Percentiles rank a stretch among this genome's conserved stretches.
Evolutionary conservation across 2,329 filamentous ascomycete species (phyloP).

Genomic region (Catunica adiposa): DNA sequence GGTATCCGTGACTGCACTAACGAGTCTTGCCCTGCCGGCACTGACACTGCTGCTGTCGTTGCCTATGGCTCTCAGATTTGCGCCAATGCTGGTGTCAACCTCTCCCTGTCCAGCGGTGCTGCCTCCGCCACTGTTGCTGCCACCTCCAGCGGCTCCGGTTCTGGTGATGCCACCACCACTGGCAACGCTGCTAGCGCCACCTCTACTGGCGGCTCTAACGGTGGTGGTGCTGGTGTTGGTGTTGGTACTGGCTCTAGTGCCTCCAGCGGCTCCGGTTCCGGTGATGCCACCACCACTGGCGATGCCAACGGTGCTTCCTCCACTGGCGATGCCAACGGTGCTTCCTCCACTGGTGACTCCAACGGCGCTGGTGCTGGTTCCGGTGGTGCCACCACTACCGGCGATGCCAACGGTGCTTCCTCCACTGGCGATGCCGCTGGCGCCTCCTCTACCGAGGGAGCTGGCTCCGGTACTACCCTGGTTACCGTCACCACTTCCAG

Average conservation of each 20-base stretch:
- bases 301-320: not conserved
- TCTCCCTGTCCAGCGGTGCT: slow-evolving; percentile 12
- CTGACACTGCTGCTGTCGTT: slow-evolving; percentile 24
- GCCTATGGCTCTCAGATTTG: slow-evolving; percentile 26
- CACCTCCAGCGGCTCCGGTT: slow-evolving; percentile 12
- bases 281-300: not conserved
- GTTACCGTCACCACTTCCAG: slow-evolving; percentile 17
- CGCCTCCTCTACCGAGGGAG: slow-evolving; percentile 1
- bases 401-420: not conserved
- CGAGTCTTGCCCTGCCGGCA: slow-evolving; percentile 24
- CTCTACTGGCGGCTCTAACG: not conserved
- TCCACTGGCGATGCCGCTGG: not conserved
- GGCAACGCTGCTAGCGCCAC: not conserved
- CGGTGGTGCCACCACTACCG: not conserved
- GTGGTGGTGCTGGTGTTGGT: too few species aligned
- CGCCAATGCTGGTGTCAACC: slow-evolving; percentile 14
- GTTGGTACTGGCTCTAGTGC: slow-evolving; percentile 7
- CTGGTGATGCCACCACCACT: not conserved
- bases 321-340: not conserved
- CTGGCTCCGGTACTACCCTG: slow-evolving; percentile 15
- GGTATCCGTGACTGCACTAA: slow-evolving; percentile 35
- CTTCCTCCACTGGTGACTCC: slow-evolving; percentile 3
- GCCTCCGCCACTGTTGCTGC: slow-evolving; percentile 17
- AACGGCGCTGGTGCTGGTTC: not conserved
- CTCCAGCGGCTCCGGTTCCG: slow-evolving; percentile 1